These are phyloP conservation scores for Trichoderma atroviride DNA, from an alignment of 2,329 filamentous ascomycete species.

Conservation along the genomic window DNA sequence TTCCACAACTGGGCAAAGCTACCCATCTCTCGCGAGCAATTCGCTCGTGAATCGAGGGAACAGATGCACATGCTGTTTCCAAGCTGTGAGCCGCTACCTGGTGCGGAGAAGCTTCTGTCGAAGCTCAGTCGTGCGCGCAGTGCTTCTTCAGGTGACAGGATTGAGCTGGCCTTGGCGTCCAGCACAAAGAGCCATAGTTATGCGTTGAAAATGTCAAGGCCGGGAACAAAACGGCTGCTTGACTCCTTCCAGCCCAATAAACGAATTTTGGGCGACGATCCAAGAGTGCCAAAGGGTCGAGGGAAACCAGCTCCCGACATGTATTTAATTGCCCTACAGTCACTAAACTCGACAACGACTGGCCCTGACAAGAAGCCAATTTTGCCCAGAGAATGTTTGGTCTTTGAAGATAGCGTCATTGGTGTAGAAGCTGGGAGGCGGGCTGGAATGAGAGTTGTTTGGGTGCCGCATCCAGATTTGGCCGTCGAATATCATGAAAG, in stretches of 20 bases:
- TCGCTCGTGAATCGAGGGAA: background rate
- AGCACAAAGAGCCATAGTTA: constrained; percentile 1
- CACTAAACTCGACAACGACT: constrained; percentile 57
- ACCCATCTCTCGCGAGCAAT: constrained; percentile 8
- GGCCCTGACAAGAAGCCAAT: constrained; percentile 53
- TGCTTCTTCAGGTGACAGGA: background rate
- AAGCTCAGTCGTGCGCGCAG: background rate
- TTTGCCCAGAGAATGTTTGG: constrained; percentile 67
- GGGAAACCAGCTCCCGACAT: constrained; percentile 77
- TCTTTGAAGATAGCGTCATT: constrained; percentile 74
- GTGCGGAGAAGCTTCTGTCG: constrained; percentile 7
- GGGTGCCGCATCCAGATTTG: constrained; percentile 68
- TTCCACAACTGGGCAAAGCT: constrained; percentile 10
- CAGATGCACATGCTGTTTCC: constrained; percentile 6
- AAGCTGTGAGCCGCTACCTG: background rate
- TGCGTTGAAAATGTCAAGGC: background rate
- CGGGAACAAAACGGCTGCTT: background rate
- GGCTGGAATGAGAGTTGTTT: constrained; percentile 73
- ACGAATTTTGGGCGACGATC: background rate
- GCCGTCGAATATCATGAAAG: constrained; percentile 38
- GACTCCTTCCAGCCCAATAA: background rate
- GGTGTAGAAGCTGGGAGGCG: constrained; percentile 71
- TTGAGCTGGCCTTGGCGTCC: constrained; percentile 6
- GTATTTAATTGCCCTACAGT: constrained; percentile 67
- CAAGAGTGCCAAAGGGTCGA: constrained; percentile 46